Evolutionary conservation across 768 basidiomycete species (phyloP).

Genomic region (Dacryopinax spathularia): DNA sequence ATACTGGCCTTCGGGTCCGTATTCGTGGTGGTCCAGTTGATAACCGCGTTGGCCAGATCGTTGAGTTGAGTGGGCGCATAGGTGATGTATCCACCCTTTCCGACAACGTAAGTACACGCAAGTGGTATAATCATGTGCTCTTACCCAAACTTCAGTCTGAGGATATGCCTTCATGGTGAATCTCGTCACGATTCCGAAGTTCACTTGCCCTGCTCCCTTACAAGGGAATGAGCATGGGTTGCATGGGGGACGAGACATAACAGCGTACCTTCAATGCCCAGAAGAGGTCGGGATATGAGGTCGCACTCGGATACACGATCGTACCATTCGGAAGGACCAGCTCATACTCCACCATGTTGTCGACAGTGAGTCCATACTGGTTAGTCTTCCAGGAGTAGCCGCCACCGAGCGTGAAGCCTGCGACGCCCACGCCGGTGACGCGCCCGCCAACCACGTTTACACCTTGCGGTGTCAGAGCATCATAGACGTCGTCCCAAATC

Average conservation of each 20-base stretch:
- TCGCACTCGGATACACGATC: conserved; percentile 24
- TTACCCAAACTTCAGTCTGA: conserved; percentile 47
- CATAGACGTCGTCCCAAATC: conserved; percentile 57
- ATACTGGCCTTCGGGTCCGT: conserved; percentile 40
- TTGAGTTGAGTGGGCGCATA: conserved; percentile 16
- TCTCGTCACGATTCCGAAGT: conserved; percentile 40
- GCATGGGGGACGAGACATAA: neutral
- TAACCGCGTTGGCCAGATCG: conserved; percentile 25
- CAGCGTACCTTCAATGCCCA: conserved; percentile 31
- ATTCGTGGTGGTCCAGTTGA: conserved; percentile 29
- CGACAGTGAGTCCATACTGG: conserved; percentile 43
- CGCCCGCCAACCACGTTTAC: conserved; percentile 48
- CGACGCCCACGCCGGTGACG: conserved; percentile 44
- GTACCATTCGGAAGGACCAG: conserved; percentile 43
- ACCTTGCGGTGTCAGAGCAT: conserved; percentile 33
- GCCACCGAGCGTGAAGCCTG: conserved; percentile 35
- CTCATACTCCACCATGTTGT: conserved; percentile 41
- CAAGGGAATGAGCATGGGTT: neutral
- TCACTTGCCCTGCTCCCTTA: neutral
- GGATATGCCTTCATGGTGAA: conserved; percentile 42
- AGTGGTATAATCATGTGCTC: conserved; percentile 9
- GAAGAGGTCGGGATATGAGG: conserved; percentile 28
- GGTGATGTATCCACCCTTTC: conserved; percentile 38
- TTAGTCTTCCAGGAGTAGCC: conserved; percentile 55
- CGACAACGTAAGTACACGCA: neutral